Base-by-base conservation (phyloP, 371 early-diverging fungal genomes). In the Syncephalastrum monosporum region DNA sequence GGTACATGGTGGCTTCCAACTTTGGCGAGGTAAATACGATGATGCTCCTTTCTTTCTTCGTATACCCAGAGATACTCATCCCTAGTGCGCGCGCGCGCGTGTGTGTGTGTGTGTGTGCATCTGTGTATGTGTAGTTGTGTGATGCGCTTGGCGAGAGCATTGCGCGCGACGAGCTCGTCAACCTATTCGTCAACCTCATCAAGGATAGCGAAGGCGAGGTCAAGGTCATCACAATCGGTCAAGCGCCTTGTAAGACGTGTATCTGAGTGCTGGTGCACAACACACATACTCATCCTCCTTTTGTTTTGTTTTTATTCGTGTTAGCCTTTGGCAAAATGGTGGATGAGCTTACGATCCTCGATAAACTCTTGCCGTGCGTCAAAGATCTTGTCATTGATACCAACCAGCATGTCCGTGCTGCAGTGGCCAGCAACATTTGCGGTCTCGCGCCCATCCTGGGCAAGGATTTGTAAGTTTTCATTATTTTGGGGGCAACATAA, bases 151-250 rank as follows among this genome's bases (percentile, higher is more conserved):
- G 69, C 8, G 71, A 73, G 21, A 50, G 61, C 1, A 71, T 77
- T 33, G 68, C 71, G 10, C 62, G 65, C 0, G 78, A 74, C 50
- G 78, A 74, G 8, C 44, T 72, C 53, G 71, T 74, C 0, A 42
- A 52, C 38, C 43, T 74, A 25, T 77, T 74, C 57, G 87, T 94
- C 13, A 75, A 81, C 53, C 76, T 96, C 24, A 77, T 99, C 68
- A 94, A 92, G 67, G 99, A 99, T 72, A 91, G 83, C 62, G 99
- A 99, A 76, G 97, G 97, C 1, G 99, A 99, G 77, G 99, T 99
- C 50, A 91, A 97, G 47, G 91, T 91, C 1, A 87, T 95, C 3
- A 88, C 95, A 6, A 83, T 90, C 48, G 85, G 86, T 42, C 94
- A 93, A 65, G 82, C 91, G 27, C 88, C 94, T 54, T 91, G 93